Base-by-base conservation (phyloP, 805 yeast species). In the Kodamaea nitidulidarum region DNA sequence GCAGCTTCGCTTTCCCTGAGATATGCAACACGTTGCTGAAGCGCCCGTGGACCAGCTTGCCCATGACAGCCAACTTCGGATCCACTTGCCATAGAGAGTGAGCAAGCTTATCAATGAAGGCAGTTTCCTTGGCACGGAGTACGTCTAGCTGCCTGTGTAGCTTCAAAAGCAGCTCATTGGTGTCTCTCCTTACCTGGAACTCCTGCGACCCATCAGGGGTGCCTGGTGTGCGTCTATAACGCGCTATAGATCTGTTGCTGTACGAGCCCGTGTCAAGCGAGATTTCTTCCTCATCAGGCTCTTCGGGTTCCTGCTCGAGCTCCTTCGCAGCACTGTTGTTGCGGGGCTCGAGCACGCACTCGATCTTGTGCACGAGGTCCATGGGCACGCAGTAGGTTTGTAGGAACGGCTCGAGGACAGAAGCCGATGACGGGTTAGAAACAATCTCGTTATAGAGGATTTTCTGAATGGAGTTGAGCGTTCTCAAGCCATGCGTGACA, bases 1-100 rank as follows among this genome's bases (percentile, higher is more conserved):
- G 50, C 48, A 54, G 53, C 35, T 57, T 63, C 15, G 58, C 51
- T 15, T 65, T 59, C 0, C 76, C 78, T 4, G 66, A 53, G 9
- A 81, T 58, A 43, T 73, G 70, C 2, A 81, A 59, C 7, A 76
- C 76, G 50, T 76, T 63, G n/a, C 41, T 36, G 38, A 48, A 55
- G 15, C 63, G 49, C 0, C 67, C 60, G 12, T 55, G 55, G 15
- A 58, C 61, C 15, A 56, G 58, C 12, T 58, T 55, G 24, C 55
- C 52, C 7, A 50, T 38, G 1, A 72, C 47, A 0, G 38, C 42
- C 3, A 68, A 45, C 36, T 61, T 61, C 0, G 61, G 47, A 38
- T 68, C 73, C 16, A 61, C 44, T 3, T 44, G 39, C 7, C 27
- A 25, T 12, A 63, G 39, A n/a, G 46, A 40, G 1, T 45, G 36